Base-by-base conservation (phyloP, 2,329 filamentous ascomycete genomes). In the Diplodia scrobiculata region DNA sequence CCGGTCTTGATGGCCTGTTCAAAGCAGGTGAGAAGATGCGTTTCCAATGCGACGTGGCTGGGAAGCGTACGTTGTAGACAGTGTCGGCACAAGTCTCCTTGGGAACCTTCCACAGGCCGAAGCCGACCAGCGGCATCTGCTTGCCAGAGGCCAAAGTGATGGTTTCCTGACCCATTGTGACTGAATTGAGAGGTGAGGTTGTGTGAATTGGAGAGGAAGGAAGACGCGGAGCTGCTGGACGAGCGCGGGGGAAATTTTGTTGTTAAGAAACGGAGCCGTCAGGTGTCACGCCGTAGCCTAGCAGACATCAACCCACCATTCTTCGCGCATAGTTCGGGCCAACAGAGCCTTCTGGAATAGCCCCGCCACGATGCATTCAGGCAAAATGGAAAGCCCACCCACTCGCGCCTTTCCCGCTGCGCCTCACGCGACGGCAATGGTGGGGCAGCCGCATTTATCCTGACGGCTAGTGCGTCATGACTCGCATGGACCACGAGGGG, bases 71-170 rank as follows among this genome's bases (percentile, higher is more conserved):
- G 69, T 92, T 88, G 83, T 94, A 94, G 71, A 94, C 87, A 68
- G 86, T 86, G 72, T 94, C 90, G 72, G 91, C 87, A 74, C 86
- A 88, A 65, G 86, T 87, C 64, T 86, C 84, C 71, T 89, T 90
- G 77, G 87, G 86, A 70, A 95, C 89, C 82, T 95, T 95, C 91
- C 91, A 95, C 71, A 94, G 84, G 67, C 89, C 89, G 76, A 91
- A 91, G 78, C 89, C 89, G 70, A 91, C 88, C 76, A 89, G 85
- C 74, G 89, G 89, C 89, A 91, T 91, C 72, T 89, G 82, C 72
- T 84, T 75, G 78, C 87, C 86, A 78, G 82, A 87, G 79, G 81
- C 88, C 69, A 89, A 84, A 80, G 87, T 88, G 77, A 88, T 80
- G 67, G 79, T 85, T 66, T 67, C 74, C 77, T 78, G 34, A 53